Percentiles rank a stretch among this genome's conserved stretches.
Conservation (phyloP, 2,329 filamentous ascomycete species). For the Beauveria brongniartii region DNA sequence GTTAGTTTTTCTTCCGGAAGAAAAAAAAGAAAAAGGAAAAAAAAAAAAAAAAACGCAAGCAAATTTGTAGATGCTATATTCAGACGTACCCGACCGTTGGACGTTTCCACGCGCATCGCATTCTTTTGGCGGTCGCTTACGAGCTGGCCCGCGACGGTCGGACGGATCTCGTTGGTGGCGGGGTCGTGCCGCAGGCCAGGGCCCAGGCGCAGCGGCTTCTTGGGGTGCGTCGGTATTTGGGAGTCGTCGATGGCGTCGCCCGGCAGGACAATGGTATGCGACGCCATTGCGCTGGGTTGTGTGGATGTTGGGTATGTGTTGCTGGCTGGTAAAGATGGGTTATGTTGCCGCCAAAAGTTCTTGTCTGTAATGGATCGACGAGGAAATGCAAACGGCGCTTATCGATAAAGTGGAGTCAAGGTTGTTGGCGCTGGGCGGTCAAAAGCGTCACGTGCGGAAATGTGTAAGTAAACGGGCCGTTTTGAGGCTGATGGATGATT, state of each 20-base stretch:
- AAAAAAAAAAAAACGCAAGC: too few species aligned
- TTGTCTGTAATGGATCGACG: neutral
- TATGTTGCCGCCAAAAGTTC: neutral
- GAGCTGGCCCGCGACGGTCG: constrained; percentile 60
- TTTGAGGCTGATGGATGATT: too few species aligned
- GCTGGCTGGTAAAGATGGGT: neutral
- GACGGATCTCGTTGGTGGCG: constrained; percentile 62
- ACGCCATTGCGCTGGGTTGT: constrained; percentile 38
- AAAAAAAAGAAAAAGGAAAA: too few species aligned
- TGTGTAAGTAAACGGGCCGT: neutral
- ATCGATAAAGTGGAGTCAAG: neutral
- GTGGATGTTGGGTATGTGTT: neutral
- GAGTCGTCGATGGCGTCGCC: constrained; percentile 65
- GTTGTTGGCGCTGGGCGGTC: neutral
- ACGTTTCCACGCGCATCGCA: constrained; percentile 67
- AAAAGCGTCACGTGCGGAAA: neutral
- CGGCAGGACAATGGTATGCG: constrained; percentile 65
- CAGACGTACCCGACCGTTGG: constrained; percentile 55
- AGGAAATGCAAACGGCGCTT: neutral
- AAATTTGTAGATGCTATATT: too few species aligned
- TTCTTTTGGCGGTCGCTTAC: constrained; percentile 65
- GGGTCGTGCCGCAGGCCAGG: constrained; percentile 77
- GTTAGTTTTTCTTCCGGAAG: too few species aligned
- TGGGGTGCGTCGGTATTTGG: constrained; percentile 59
- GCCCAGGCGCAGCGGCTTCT: constrained; percentile 68